Evolutionary conservation across 2,329 filamentous ascomycete species (phyloP), one percentile per base, ranked within the genome.

Genomic region (Aspergillus neotritici): DNA sequence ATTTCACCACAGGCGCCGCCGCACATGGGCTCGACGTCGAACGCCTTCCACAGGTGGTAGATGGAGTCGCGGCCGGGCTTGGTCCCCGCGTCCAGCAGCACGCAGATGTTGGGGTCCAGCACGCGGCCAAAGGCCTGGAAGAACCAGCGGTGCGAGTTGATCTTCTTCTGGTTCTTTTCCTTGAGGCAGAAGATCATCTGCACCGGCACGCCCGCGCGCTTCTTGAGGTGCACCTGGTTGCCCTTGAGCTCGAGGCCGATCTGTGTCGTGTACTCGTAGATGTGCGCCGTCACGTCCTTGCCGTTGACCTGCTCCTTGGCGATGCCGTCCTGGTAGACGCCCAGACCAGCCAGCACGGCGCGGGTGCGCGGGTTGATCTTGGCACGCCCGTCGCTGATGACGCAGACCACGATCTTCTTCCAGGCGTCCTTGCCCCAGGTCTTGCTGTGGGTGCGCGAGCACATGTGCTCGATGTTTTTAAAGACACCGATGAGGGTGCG

Each of bases 161-260:
- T 98, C 77, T 98, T 98, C 76, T 98, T 98, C 72, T 96, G 90
- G 64, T 98, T 98, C 79, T 96, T 97, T 64, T 98, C 93, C 74
- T 98, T 98, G 48, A 98, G 69, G 66, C 93, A 98, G 74, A 98
- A 98, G 4, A 98, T 80, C 73, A 98, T 85, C 71, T 98, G 93
- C 2, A 98, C 87, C 0, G 93, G 91, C 49, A 93, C 89, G 48
- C 86, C 79, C 5, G 77, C 85, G 60, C 89, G 87, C 36, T 84
- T 84, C 50, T 93, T 87, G 38, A 97, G 75, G 37, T 83, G 78
- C 7, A 97, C 91, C 33, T 95, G 79, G 47, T 86, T 85, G 55
- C 91, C 94, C 73, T 95, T 95, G 64, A 97, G 82, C 59, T 87
- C 82, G 59, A 97, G 73, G 29, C 86, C 87, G 53, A 76, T 62